A percentile compares a stretch with the other conserved stretches of the same genome.
phyloP scores from a whole-genome alignment of 352 stramenopile genomes.

The Phytophthora pini region DNA sequence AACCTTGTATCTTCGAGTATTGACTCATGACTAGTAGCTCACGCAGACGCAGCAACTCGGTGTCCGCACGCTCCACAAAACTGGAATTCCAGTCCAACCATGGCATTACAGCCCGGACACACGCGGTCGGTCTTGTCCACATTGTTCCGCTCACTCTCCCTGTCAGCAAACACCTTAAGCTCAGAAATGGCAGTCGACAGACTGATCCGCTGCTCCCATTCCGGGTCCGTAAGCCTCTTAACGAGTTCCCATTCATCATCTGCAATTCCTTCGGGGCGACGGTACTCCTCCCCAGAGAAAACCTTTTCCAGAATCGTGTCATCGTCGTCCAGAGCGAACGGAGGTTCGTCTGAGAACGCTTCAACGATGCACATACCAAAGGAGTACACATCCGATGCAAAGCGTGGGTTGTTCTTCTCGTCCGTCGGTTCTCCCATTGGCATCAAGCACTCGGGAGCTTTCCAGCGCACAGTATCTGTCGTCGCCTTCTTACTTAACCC shows the following conservation, averaged over 20 bases:
- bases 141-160: conserved; percentile 28
- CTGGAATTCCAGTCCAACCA: conserved; percentile 28
- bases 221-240: conserved; percentile 17
- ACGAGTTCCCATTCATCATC: conserved; percentile 36
- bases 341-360: conserved; percentile 34
- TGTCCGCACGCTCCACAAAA: conserved; percentile 36
- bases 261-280: conserved; percentile 24
- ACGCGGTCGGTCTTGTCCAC: conserved; percentile 22
- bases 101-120: conserved; percentile 25
- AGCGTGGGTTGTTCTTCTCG: conserved; percentile 26
- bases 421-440: conserved; percentile 15
- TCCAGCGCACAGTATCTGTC: conserved; percentile 41
- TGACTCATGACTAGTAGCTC: background rate
- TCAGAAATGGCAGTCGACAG: conserved; percentile 21
- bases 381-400: conserved; percentile 52
- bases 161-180: conserved; percentile 26
- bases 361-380: conserved; percentile 54
- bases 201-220: conserved; percentile 27
- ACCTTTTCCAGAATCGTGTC: conserved; percentile 36
- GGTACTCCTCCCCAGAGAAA: conserved; percentile 16
- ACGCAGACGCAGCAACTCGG: conserved; percentile 16
- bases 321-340: conserved; percentile 31
- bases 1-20: background rate
- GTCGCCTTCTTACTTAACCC: conserved; percentile 34
- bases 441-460: conserved; percentile 45